Percentiles rank a stretch among this genome's conserved stretches.
Evolutionary conservation across 2,329 filamentous ascomycete species (phyloP).

Genomic region (Cryphonectria parasitica): DNA sequence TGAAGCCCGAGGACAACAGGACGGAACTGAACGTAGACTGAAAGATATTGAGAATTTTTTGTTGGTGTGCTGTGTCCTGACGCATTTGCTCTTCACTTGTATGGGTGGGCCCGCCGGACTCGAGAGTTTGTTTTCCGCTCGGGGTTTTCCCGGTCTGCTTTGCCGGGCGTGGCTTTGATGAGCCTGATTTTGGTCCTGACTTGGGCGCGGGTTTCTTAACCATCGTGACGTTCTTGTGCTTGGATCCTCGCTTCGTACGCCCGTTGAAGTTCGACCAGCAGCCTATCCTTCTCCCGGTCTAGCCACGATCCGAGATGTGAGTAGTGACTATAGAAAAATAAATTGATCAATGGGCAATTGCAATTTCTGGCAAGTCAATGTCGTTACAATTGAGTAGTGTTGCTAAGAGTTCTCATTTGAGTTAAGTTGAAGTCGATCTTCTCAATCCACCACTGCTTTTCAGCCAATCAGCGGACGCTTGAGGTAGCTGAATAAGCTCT

Average conservation of each 20-base stretch:
- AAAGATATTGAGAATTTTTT: constrained; percentile 70
- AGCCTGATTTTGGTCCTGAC: not conserved
- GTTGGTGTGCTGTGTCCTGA: constrained; percentile 16
- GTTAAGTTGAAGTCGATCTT: not conserved
- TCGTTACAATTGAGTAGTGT: not conserved
- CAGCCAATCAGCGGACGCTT: constrained; percentile 4
- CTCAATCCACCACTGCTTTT: not conserved
- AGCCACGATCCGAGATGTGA: not conserved
- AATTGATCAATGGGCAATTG: not conserved
- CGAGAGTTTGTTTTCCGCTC: not conserved
- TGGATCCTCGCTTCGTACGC: not conserved
- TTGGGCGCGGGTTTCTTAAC: constrained; percentile 3
- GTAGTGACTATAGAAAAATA: not conserved
- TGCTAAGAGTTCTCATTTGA: not conserved
- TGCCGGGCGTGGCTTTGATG: not conserved
- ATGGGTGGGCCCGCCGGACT: not conserved
- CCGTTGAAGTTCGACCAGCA: not conserved
- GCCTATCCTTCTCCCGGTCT: not conserved
- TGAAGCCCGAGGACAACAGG: constrained; percentile 52
- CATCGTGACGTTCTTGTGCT: not conserved
- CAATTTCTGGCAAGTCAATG: not conserved
- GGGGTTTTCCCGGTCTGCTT: not conserved
- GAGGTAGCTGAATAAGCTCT: constrained; percentile 2
- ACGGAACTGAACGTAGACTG: constrained; percentile 61
- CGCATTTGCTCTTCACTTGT: not conserved